Percentiles rank a stretch among this genome's conserved stretches.
phyloP scores from a whole-genome alignment of 1,284 basidiomycete species.

The Cutaneotrichosporon sp. region DNA sequence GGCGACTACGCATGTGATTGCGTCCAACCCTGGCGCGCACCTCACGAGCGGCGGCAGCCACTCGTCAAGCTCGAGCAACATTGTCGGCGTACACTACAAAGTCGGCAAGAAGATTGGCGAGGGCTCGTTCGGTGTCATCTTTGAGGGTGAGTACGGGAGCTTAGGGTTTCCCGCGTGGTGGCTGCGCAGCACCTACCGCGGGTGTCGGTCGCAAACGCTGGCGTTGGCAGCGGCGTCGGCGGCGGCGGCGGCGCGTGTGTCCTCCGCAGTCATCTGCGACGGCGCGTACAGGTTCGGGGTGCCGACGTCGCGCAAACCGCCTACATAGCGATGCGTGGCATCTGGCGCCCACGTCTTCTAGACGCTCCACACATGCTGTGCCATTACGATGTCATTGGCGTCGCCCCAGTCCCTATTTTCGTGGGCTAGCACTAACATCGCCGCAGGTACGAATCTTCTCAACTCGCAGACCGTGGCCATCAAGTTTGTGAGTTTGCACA shows the following conservation, averaged over 20 bases:
- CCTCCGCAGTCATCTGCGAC: too few species aligned
- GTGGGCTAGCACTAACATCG: conserved; percentile 1
- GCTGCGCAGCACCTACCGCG: too few species aligned
- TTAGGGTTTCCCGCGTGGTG: too few species aligned
- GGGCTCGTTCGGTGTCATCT: conserved; percentile 94
- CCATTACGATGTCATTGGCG: too few species aligned
- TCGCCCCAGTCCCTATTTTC: too few species aligned
- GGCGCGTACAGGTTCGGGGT: too few species aligned
- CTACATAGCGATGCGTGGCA: too few species aligned
- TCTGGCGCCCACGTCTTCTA: background rate
- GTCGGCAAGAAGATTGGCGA: conserved; percentile 60
- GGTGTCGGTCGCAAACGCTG: too few species aligned
- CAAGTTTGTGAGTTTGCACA: conserved; percentile 74
- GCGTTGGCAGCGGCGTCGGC: too few species aligned
- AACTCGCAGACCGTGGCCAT: conserved; percentile 95
- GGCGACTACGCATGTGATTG: conserved; percentile 49
- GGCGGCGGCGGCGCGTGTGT: too few species aligned
- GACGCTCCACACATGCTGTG: background rate
- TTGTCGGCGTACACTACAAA: conserved; percentile 56
- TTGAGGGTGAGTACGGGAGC: conserved; percentile 70
- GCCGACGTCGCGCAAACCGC: too few species aligned
- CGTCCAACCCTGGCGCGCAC: conserved; percentile 43
- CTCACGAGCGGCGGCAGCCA: conserved; percentile 34
- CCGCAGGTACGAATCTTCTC: conserved; percentile 79
- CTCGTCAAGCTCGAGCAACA: conserved; percentile 47